A percentile compares a stretch with the other conserved stretches of the same genome.
These are phyloP conservation scores for Mediolabrus comicus DNA, from an alignment of 108 stramenopile genomes.

Conservation along the genomic window DNA sequence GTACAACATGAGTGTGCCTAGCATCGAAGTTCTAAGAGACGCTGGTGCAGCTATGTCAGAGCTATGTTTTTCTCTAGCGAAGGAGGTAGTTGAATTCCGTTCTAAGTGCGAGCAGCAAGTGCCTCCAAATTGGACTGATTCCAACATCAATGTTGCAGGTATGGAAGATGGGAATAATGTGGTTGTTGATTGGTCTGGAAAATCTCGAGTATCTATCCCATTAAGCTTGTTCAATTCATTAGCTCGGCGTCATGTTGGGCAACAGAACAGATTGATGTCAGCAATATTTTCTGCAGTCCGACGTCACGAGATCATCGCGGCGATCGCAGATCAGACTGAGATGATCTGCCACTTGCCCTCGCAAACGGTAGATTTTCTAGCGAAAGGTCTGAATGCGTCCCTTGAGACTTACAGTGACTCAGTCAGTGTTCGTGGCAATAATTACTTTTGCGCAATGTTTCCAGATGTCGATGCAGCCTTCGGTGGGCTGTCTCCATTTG, in stretches of 20 bases:
- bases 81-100: constrained; percentile 59
- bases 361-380: constrained; percentile 41
- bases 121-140: constrained; percentile 64
- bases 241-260: constrained; percentile 64
- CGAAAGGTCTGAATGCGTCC: constrained; percentile 41
- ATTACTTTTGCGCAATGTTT: constrained; percentile 74
- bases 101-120: constrained; percentile 50
- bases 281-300: constrained; percentile 63
- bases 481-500: constrained; percentile 71
- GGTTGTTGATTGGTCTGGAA: constrained; percentile 66
- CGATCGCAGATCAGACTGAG: constrained; percentile 61
- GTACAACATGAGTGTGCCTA: constrained; percentile 41
- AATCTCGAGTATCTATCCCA: constrained; percentile 52
- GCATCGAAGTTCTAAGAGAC: constrained; percentile 79
- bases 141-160: constrained; percentile 55
- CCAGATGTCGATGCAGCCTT: constrained; percentile 72
- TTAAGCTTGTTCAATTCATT: constrained; percentile 43
- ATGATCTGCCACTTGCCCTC: constrained; percentile 63
- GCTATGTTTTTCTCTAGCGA: constrained; percentile 68
- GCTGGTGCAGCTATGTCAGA: constrained; percentile 69
- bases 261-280: constrained; percentile 56
- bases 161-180: constrained; percentile 48
- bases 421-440: constrained; percentile 49
- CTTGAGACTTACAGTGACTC: constrained; percentile 75
- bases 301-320: constrained; percentile 69